Percentiles rank a stretch among this genome's conserved stretches.
Conservation (phyloP, 164 flowering plant species). For the Houttuynia cordata region DNA sequence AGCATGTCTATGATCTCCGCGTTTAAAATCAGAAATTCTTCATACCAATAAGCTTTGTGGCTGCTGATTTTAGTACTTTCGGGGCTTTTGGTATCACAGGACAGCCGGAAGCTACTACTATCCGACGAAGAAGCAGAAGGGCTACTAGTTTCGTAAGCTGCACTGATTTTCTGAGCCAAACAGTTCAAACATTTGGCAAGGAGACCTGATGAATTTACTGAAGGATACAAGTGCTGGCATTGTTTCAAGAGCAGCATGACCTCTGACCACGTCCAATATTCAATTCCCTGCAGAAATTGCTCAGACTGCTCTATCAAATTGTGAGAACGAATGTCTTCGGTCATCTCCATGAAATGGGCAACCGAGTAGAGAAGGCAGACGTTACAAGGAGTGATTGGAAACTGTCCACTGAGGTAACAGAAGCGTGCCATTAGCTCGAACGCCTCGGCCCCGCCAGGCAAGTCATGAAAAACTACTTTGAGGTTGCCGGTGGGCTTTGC, state of each 20-base stretch:
- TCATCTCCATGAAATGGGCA: constrained; percentile 51
- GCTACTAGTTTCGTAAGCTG: constrained; percentile 15
- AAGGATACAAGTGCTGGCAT: constrained; percentile 25
- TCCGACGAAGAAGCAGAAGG: constrained; percentile 32
- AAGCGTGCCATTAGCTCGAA: constrained; percentile 57
- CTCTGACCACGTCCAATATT: constrained; percentile 53
- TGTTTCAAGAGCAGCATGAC: constrained; percentile 35
- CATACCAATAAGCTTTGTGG: constrained; percentile 58
- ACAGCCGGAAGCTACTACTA: constrained; percentile 29
- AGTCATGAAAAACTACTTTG: constrained; percentile 40
- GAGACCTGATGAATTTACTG: constrained; percentile 13
- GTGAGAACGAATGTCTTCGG: constrained; percentile 6
- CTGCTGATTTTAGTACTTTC: constrained; percentile 21
- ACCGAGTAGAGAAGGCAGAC: constrained; percentile 24
- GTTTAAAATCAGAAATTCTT: constrained; percentile 41
- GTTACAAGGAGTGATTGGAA: constrained; percentile 30
- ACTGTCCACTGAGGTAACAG: constrained; percentile 42
- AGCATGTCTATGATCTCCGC: constrained; percentile 21
- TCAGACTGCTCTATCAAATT: constrained; percentile 31
- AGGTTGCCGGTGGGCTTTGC: constrained; percentile 8
- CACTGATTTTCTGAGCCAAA: constrained; percentile 22
- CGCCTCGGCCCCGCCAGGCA: constrained; percentile 55
- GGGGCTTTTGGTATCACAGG: constrained; percentile 41
- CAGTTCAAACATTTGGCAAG: constrained; percentile 28
- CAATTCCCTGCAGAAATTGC: constrained; percentile 28